phyloP scores from a whole-genome alignment of 352 stramenopile genomes.

The Poterioochromonas sp. region DNA sequence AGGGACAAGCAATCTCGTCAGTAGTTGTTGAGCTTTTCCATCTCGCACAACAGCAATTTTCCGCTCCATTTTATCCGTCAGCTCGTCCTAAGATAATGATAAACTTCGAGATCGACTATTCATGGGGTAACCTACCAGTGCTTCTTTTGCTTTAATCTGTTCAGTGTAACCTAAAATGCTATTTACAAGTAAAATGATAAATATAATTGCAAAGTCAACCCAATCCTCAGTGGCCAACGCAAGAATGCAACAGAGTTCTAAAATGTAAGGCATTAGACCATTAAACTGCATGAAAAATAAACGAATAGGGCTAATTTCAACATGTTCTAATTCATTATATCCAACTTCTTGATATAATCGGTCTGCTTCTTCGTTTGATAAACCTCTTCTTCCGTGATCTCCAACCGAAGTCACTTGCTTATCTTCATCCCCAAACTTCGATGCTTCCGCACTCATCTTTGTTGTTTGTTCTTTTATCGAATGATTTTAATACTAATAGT shows the following conservation, averaged over 20 bases:
- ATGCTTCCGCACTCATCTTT: no score
- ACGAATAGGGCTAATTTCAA: background rate
- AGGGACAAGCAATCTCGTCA: conserved; percentile 16
- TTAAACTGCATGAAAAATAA: conserved; percentile 25
- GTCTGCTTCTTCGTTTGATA: conserved; percentile 16
- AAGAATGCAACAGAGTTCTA: conserved; percentile 17
- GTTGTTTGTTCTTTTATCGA: no score
- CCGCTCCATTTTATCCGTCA: conserved; percentile 34
- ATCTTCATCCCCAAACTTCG: no score
- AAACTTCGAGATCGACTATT: background rate
- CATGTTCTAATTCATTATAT: conserved; percentile 19
- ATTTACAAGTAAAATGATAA: conserved; percentile 14
- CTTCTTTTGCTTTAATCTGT: conserved; percentile 31
- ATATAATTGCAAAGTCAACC: conserved; percentile 28
- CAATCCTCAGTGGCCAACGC: background rate
- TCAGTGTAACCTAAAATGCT: conserved; percentile 8
- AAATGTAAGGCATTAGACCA: conserved; percentile 28
- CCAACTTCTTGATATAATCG: conserved; percentile 6
- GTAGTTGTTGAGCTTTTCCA: conserved; percentile 7
- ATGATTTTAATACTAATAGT: no score
- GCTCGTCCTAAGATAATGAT: background rate
- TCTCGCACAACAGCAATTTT: conserved; percentile 23
- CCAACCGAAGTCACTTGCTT: background rate
- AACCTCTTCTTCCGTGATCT: background rate
- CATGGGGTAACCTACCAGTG: background rate